Evolutionary conservation across 1,139 yeast species (phyloP).

Genomic region (Komagataea norvegica): DNA sequence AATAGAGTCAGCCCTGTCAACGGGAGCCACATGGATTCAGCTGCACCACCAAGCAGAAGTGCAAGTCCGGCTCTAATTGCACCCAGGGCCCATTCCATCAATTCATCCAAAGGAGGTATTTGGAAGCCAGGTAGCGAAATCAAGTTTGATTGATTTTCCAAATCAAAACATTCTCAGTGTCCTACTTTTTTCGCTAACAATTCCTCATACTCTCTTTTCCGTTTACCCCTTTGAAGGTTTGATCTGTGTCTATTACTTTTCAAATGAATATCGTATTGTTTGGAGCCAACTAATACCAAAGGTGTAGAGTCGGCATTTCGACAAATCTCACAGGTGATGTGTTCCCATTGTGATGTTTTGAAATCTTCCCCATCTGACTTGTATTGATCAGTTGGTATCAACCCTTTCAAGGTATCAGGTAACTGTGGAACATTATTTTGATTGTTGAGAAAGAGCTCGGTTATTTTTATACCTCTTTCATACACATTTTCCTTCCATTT

Average conservation of each 20-base stretch:
- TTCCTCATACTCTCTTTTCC: constrained; percentile 40
- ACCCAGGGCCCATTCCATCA: constrained; percentile 22
- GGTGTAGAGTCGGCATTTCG: constrained; percentile 50
- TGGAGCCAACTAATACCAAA: constrained; percentile 68
- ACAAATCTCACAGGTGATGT: constrained; percentile 64
- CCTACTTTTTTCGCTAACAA: constrained; percentile 28
- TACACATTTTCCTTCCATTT: constrained; percentile 58
- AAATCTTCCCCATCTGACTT: constrained; percentile 14
- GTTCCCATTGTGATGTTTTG: constrained; percentile 56
- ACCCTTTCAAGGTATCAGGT: constrained; percentile 39
- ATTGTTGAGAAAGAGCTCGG: constrained; percentile 37
- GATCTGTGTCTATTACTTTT: constrained; percentile 60
- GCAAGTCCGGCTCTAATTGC: constrained; percentile 21
- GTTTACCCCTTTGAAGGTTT: constrained; percentile 35
- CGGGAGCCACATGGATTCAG: not conserved
- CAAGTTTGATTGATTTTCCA: constrained; percentile 26
- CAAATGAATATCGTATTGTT: constrained; percentile 64
- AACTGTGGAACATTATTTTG: constrained; percentile 31
- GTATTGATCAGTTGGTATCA: constrained; percentile 30
- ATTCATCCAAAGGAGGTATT: constrained; percentile 19
- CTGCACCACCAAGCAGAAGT: constrained; percentile 8
- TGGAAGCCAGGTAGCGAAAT: constrained; percentile 37
- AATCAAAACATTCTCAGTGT: not conserved
- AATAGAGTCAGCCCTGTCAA: constrained; percentile 1
- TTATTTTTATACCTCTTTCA: constrained; percentile 49